Evolutionary conservation across 495 filamentous ascomycete species (phyloP), one percentile per base, ranked within the genome.

Genomic region (Penicillium nucicola): DNA sequence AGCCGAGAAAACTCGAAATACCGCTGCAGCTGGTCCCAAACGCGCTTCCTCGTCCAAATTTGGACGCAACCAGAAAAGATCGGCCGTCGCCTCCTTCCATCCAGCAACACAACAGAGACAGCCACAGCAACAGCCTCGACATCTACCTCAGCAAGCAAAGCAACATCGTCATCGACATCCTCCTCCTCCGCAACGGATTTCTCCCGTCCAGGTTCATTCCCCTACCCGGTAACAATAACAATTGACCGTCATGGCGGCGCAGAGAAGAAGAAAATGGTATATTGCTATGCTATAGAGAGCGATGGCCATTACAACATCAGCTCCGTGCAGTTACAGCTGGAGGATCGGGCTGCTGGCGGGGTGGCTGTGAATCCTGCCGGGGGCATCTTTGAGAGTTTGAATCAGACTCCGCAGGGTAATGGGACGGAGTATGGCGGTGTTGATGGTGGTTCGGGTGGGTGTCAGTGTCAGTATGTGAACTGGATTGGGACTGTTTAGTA

Each of bases 31-130:
- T 96, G 87, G 83, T 72, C 85, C 1, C 78, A 90, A 55, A 95
- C 90, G 3, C 83, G 92, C 9, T 90, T 95, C 68, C 82, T 89
- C 8, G 88, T 97, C 5, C 84, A 90, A 60, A 95, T 97, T 45
- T 98, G 90, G 90, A 98, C 92, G 5, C 60, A 60, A 18, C 59
- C 61, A 0, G 46, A 45, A 0, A 74, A 78, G 4, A 68, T 69
- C 10, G 75, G 71, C 38, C 70, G 69, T 30, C 61, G 71, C 5
- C 65, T 74, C 14, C 65, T 87, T 1, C 51, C 80, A 7, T 28
- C 35, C 13, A 54, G 45, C 12, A 50, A 23, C 22, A 37, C 11
- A 38, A 54, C 39, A 23, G 37, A 48, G 25, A 53, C 53, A 34
- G 43, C 49, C 20, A 56, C 49, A 17, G 14, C 47, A 11, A 52